Evolutionary conservation across 192 early-diverging fungal genomes (phyloP).

Genomic region (Coemansia sp.): DNA sequence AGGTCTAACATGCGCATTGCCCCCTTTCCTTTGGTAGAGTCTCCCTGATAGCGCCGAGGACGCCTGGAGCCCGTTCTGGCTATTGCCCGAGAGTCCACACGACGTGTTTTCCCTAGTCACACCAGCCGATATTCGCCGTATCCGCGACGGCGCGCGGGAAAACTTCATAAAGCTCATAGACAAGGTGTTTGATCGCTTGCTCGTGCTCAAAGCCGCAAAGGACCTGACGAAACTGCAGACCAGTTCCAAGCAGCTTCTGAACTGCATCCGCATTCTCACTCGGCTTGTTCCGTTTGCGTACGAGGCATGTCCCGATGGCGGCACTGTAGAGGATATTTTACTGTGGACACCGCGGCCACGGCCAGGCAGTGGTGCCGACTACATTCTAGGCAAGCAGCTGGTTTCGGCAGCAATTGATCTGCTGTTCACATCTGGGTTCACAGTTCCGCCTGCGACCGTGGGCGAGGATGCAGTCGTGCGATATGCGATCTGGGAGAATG

Average conservation of each 20-base stretch:
- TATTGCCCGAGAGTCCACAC: conserved; percentile 57
- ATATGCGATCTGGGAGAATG: conserved; percentile 75
- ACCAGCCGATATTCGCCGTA: conserved; percentile 76
- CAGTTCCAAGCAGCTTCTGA: conserved; percentile 65
- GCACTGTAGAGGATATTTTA: conserved; percentile 35
- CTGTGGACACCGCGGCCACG: conserved; percentile 47
- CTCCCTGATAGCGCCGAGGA: conserved; percentile 47
- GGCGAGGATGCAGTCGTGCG: conserved; percentile 54
- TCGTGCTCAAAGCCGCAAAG: conserved; percentile 51
- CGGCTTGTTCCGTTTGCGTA: conserved; percentile 83
- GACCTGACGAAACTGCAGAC: conserved; percentile 55
- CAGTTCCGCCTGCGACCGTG: conserved; percentile 57
- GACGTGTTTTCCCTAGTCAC: conserved; percentile 86
- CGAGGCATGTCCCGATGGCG: conserved; percentile 54
- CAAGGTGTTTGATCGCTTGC: conserved; percentile 66
- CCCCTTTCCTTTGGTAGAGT: conserved; percentile 19
- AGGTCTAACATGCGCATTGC: neutral
- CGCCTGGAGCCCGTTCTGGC: conserved; percentile 66
- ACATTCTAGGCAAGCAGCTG: conserved; percentile 55
- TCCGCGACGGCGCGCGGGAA: conserved; percentile 69
- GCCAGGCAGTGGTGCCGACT: conserved; percentile 44
- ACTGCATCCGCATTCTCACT: conserved; percentile 81
- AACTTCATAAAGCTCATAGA: conserved; percentile 75
- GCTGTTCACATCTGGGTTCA: conserved; percentile 70
- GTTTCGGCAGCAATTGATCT: conserved; percentile 55